Evolutionary conservation across 495 filamentous ascomycete genomes (phyloP), one percentile per base, ranked within the genome.

Genomic region (Tetracladium marchalianum): DNA sequence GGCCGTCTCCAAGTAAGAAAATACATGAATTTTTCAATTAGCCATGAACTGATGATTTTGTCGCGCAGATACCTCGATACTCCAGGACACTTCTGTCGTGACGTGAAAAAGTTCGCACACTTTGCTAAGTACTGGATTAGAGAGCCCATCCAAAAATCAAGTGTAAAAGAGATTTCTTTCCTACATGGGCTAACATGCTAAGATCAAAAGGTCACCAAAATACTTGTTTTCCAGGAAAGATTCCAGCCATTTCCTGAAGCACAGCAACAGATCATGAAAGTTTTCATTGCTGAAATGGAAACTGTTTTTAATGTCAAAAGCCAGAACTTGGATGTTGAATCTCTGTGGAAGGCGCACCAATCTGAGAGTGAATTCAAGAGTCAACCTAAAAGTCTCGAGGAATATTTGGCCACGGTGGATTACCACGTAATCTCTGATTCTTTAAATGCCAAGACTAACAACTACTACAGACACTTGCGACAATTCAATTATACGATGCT

Each of bases 401-500:
- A 52, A 13, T 50, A 34, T 33, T 46, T 56, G 19, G 44, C 44
- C 27, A 41, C 50, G 11, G 53, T 49, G 37, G 41, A 12, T 13
- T 16, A n/a, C n/a, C n/a, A n/a, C n/a, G n/a, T n/a, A n/a, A n/a
- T n/a, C 33, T 12, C 22, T 27, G 22, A 27, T 27, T 27, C 24
- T 4, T 36, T 32, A 24, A 41, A 12, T 31, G 3, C 15, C 10
- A 27, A 4, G 33, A 8, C 13, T 35, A 40, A 27, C 10, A 8
- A 38, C 33, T 35, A n/a, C n/a, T n/a, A 10, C 16, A 48, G 51
- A 53, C 43, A 17, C 19, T 51, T 17, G 46, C 50, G 27, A 19
- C 19, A 9, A 49, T 52, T 39, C 34, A 49, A 31, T 37, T 58
- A 16, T 27, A 54, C 44, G 55, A 54, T 34, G 51, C 33, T 31